Conservation (phyloP, 768 basidiomycete species). For the Termitomyces eurrhizus region DNA sequence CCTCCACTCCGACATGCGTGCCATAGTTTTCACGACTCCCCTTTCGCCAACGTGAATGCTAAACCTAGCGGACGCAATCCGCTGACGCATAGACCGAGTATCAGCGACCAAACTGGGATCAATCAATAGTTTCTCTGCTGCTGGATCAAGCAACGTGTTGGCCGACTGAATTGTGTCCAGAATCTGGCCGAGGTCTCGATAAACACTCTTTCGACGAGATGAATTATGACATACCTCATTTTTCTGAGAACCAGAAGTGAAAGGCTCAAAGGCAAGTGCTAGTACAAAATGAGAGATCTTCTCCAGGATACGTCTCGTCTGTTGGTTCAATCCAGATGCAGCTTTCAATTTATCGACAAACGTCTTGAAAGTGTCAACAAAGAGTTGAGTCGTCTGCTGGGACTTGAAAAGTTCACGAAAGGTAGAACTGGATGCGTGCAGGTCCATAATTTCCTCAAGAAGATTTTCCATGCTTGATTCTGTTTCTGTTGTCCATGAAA, state of each 20-base stretch:
- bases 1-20: conserved; percentile 70
- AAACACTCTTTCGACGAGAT: not conserved
- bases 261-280: conserved; percentile 61
- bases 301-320: conserved; percentile 54
- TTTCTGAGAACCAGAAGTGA: conserved; percentile 62
- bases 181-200: conserved; percentile 33
- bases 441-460: conserved; percentile 62
- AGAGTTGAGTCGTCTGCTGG: conserved; percentile 62
- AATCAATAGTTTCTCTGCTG: conserved; percentile 42
- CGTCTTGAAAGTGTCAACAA: conserved; percentile 58
- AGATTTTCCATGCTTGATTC: conserved; percentile 53
- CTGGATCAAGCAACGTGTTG: conserved; percentile 48
- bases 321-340: conserved; percentile 35
- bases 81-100: conserved; percentile 46
- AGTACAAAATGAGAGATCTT: conserved; percentile 70
- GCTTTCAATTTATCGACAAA: conserved; percentile 44
- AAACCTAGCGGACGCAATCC: conserved; percentile 52
- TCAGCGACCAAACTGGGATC: conserved; percentile 51
- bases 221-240: conserved; percentile 50
- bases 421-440: conserved; percentile 59
- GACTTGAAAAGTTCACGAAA: conserved; percentile 76
- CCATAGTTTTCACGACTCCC: conserved; percentile 57
- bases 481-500: conserved; percentile 28
- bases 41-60: conserved; percentile 63
- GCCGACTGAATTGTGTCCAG: conserved; percentile 54